Base-by-base conservation (phyloP, 306 rosid species). In the Pyrus betulifolia region DNA sequence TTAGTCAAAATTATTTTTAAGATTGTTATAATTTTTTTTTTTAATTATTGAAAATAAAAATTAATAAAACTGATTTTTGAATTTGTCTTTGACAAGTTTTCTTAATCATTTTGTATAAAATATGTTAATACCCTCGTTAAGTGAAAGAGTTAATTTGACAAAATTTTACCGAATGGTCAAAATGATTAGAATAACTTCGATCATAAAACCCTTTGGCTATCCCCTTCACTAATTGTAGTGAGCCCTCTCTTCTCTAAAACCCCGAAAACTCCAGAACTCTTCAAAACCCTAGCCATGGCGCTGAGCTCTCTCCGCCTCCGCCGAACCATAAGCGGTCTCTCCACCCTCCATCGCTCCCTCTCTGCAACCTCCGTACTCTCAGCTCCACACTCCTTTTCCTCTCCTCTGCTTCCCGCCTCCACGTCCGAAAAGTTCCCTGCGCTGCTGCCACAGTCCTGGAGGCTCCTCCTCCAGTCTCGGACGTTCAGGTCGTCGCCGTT, bases 401-500 rank as follows among this genome's bases (percentile, higher is more conserved):
- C 55, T 49, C 55, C 21, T 49, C 21, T 49, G 1, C 21, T 49
- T 49, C 21, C 8, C 8, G 55, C 21, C 21, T 6, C 55, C 55
- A 15, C 55, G 21, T 49, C 55, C 21, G 21, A 49, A 49, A 68
- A 69, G 10, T 44, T 59, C 60, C 72, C 71, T 8, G 6, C 77
- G 18, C 27, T 69, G 35, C 79, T 72, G 9, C 72, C 55, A 1
- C 74, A 72, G 8, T 57, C 78, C 4, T 69, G 71, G 3, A 49
- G 54, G 27, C 44, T 30, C 11, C 62, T 73, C 13, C 57, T 68
- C 61, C 89, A 76, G 25, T 81, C 82, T 31, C 89, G 86, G 58
- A 70, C 82, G 1, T 81, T 87, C 77, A 81, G 76, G 55, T 82
- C 89, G 18, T 74, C 88, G 19, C 79, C 88, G 14, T 80, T 81